These are phyloP conservation scores for Asparagopsis taxiformis DNA, from an alignment of 31 red algal species.

Conservation along the genomic window DNA sequence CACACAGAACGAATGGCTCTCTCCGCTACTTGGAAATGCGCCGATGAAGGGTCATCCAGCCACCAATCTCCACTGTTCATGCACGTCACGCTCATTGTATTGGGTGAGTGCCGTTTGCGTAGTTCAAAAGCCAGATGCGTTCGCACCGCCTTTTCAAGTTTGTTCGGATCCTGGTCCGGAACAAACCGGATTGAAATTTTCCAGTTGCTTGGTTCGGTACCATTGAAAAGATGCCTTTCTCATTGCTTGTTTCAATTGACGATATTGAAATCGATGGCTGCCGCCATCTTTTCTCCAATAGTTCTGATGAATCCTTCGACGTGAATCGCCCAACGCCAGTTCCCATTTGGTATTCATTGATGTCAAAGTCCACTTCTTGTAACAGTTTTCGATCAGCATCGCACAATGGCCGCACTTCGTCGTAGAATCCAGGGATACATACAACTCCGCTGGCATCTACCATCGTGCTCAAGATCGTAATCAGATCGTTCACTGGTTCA, in stretches of 20 bases:
- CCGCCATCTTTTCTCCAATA: slow-evolving; percentile 60
- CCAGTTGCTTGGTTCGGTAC: slow-evolving; percentile 49
- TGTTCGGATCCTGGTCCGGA: slow-evolving; percentile 84
- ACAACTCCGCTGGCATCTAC: slow-evolving; percentile 59
- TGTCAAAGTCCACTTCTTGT: slow-evolving; percentile 58
- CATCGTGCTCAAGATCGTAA: slow-evolving; percentile 62
- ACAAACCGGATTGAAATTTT: slow-evolving; percentile 91
- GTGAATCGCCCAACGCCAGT: slow-evolving; percentile 56
- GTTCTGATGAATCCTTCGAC: slow-evolving; percentile 21
- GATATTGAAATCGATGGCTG: slow-evolving; percentile 77
- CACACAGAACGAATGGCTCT: slow-evolving; percentile 75
- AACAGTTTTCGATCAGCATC: slow-evolving; percentile 26
- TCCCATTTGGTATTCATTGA: slow-evolving; percentile 40
- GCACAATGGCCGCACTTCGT: slow-evolving; percentile 49
- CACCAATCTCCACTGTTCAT: slow-evolving; percentile 83
- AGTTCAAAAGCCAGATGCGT: slow-evolving; percentile 68
- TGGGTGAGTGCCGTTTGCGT: slow-evolving; percentile 63
- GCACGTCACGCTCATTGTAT: slow-evolving; percentile 51
- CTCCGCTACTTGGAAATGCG: slow-evolving; percentile 60
- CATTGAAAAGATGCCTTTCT: slow-evolving; percentile 57
- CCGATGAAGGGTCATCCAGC: slow-evolving; percentile 54
- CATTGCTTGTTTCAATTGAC: slow-evolving; percentile 64
- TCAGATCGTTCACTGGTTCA: slow-evolving; percentile 85
- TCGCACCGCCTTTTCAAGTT: slow-evolving; percentile 56
- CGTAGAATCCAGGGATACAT: slow-evolving; percentile 65